Base-by-base conservation (phyloP, 345 rosid species). In the Lepidium africanum region DNA sequence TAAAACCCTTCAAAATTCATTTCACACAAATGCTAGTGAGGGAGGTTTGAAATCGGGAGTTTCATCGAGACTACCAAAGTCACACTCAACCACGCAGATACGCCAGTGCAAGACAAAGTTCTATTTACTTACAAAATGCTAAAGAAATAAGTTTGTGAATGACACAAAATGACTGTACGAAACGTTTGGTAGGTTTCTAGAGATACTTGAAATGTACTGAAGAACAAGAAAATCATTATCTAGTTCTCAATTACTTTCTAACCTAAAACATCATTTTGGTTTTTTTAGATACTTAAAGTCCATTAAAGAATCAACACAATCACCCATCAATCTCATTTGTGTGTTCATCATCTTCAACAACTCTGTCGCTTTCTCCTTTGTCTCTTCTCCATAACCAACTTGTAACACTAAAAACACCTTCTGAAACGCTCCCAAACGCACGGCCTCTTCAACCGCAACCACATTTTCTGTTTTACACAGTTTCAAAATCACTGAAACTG, bases 341-440 rank as follows among this genome's bases (percentile, higher is more conserved):
- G 59, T 65, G 78, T 88, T 88, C 79, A 91, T 46, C 82, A 84
- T 13, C 79, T 81, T 91, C 79, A 91, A 57, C 71, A 84, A 59
- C 67, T 85, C 88, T 0, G 86, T 80, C 2, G 80, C 86, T 58
- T 78, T 86, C 79, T 85, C 96, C 76, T 84, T 88, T 1, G 89
- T 86, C 21, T 59, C 78, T 33, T 77, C 91, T 4, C 72, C 82
- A 37, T 94, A 88, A 0, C 93, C 93, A 32, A 88, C 80, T 47
- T 91, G 97, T 68, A 91, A 72, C 11, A 88, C 80, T 81, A 91
- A 27, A 67, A 91, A 42, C 8, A 88, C 76, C 78, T 91, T 91
- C 50, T 91, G 93, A 68, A 91, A 91, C 39, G 91, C 96, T 1
- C 92, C 90, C 40, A 74, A 77, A 67, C 76, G 84, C 52, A 91